Evolutionary conservation across 306 rosid species (phyloP).

Genomic region (Cercis canadensis): DNA sequence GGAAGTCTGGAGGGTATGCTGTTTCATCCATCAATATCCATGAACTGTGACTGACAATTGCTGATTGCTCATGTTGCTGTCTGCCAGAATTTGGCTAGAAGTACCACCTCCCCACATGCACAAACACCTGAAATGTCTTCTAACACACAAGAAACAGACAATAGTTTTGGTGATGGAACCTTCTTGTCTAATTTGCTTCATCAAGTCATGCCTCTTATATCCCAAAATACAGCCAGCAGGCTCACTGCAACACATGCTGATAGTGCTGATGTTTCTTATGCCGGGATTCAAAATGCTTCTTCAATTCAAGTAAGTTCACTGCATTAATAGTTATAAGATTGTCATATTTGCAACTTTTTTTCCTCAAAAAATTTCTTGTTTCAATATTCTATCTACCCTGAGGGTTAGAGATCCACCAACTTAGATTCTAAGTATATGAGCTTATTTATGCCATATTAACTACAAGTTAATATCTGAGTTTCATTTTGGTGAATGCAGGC

Average conservation of each 20-base stretch:
- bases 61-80: not conserved
- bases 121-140: not conserved
- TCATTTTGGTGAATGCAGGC: not conserved
- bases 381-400: not conserved
- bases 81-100: not conserved
- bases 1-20: not conserved
- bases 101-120: not conserved
- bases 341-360: not conserved
- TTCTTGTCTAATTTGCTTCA: conserved; percentile 1
- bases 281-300: not conserved
- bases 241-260: not conserved
- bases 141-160: not conserved
- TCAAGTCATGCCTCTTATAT: not conserved
- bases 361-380: not conserved
- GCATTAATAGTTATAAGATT: not conserved
- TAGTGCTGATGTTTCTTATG: not conserved
- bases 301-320: not conserved
- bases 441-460: not conserved
- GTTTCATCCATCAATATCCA: not conserved
- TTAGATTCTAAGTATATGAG: not conserved
- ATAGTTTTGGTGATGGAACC: not conserved
- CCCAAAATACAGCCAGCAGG: not conserved
- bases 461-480: not conserved
- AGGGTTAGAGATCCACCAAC: not conserved
- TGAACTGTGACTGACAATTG: not conserved